phyloP scores from a whole-genome alignment of 1,284 basidiomycete genomes.

The Rhodofomes roseus region DNA sequence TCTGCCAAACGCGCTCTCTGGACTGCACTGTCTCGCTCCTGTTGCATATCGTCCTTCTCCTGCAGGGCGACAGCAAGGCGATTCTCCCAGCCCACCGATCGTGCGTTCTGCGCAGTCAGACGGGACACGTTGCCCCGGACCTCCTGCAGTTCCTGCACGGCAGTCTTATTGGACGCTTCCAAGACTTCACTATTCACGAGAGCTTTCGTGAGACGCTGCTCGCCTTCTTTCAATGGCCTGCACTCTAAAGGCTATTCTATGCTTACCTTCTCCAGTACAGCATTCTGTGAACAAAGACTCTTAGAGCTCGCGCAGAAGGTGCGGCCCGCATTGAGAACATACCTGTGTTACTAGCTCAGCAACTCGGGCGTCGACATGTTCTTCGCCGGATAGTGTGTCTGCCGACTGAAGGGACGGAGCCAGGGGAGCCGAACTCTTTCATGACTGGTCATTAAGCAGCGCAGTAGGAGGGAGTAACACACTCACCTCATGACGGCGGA shows the following conservation, averaged over 20 bases:
- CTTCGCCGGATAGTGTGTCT: constrained; percentile 8
- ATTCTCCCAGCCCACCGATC: constrained; percentile 66
- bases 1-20: constrained; percentile 73
- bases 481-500: constrained; percentile 64
- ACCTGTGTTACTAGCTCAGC: constrained; percentile 33
- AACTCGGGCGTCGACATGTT: constrained; percentile 33
- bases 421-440: constrained; percentile 9
- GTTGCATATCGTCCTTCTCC: constrained; percentile 83
- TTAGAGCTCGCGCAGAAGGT: background rate
- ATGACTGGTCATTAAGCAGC: constrained; percentile 1
- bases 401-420: constrained; percentile 3
- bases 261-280: constrained; percentile 62
- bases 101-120: constrained; percentile 64
- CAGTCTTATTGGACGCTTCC: constrained; percentile 74
- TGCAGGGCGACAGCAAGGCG: constrained; percentile 57
- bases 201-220: constrained; percentile 75
- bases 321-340: constrained; percentile 1
- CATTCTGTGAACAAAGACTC: constrained; percentile 53
- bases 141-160: constrained; percentile 77
- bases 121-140: constrained; percentile 68
- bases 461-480: background rate
- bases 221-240: background rate
- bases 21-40: constrained; percentile 76
- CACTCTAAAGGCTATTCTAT: background rate
- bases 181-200: constrained; percentile 80